Evolutionary conservation across 331 rosid genomes (phyloP), one percentile per base, ranked within the genome.

Genomic region (Quercus tomentella): DNA sequence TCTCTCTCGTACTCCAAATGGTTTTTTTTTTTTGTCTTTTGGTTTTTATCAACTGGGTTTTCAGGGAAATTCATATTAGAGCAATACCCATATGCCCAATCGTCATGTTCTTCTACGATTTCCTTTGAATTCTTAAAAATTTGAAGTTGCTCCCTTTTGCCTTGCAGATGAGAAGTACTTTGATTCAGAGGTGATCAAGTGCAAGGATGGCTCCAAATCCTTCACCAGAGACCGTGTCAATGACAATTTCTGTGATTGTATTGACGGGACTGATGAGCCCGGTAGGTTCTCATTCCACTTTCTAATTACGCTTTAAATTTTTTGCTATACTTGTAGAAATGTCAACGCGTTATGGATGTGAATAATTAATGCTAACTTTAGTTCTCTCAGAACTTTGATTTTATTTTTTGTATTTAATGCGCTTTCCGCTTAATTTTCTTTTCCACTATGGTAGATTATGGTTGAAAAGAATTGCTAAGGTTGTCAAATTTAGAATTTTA

Each of bases 211-310:
- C 37, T 87, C 92, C 56, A 91, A 88, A 82, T 89, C 89, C 15
- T 90, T 95, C 87, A 73, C 83, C 75, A 84, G 89, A 79, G 88
- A 91, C 71, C 97, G 96, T 73, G 91, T 94, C 75, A 92, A 94
- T 52, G 97, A 91, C 72, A 45, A 94, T 80, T 92, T 83, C 86
- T 95, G 97, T 20, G 99, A 92, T 69, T 95, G 98, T 81, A 69
- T 81, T 52, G 97, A 95, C 85, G 97, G 97, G 33, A 92, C 98
- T 12, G 97, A 95, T 82, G 98, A 95, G 77, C 97, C 96, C 9
- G 98, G 97, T 92, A 83, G 33, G 9, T n/a, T 75, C 71, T 21
- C 20, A 66, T 8, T 21, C 45, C 41, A 0, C 56, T 11, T 37
- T 66, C 20, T 33, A 31, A 20, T 31, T 66, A 26, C 22, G 7